Conservation (phyloP, 371 early-diverging fungal species). For the Quaeritorhiza haematococci region DNA sequence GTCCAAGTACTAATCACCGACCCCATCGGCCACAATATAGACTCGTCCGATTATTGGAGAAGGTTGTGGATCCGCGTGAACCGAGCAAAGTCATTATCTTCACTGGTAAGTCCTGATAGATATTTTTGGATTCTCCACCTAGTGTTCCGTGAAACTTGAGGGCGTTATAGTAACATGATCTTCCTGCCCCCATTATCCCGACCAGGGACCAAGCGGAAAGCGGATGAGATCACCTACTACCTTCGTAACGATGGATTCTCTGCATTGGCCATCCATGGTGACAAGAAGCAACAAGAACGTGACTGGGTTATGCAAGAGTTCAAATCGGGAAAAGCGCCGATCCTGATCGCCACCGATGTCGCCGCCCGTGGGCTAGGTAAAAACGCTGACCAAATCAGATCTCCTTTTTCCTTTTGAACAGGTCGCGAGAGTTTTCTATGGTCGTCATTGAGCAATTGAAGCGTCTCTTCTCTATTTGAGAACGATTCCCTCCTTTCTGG, state of each 20-base stretch:
- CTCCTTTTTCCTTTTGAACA: too few relatives aligned
- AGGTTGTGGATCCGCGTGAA: conserved; percentile 21
- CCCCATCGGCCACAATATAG: conserved; percentile 15
- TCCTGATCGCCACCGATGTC: conserved; percentile 99
- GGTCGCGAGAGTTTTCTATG: too few relatives aligned
- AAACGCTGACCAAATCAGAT: neutral
- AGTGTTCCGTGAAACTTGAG: too few relatives aligned
- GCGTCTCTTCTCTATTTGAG: conserved; percentile 3
- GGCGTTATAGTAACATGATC: too few relatives aligned
- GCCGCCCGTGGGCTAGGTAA: conserved; percentile 99
- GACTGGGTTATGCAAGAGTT: conserved; percentile 94
- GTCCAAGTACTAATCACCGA: too few relatives aligned
- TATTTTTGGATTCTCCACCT: too few relatives aligned
- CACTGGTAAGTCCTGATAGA: too few relatives aligned
- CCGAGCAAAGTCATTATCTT: conserved; percentile 83
- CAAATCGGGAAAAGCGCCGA: conserved; percentile 70
- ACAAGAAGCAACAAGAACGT: conserved; percentile 97
- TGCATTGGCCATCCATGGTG: conserved; percentile 98
- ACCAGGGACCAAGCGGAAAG: conserved; percentile 96
- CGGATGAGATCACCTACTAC: conserved; percentile 91
- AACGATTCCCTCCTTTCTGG: conserved; percentile 4
- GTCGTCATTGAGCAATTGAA: conserved; percentile 4
- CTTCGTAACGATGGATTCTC: conserved; percentile 93
- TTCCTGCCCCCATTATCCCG: too few relatives aligned
- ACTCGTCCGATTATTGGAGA: conserved; percentile 30